Conservation (phyloP, 2,329 filamentous ascomycete species). For the Fusarium nanum region DNA sequence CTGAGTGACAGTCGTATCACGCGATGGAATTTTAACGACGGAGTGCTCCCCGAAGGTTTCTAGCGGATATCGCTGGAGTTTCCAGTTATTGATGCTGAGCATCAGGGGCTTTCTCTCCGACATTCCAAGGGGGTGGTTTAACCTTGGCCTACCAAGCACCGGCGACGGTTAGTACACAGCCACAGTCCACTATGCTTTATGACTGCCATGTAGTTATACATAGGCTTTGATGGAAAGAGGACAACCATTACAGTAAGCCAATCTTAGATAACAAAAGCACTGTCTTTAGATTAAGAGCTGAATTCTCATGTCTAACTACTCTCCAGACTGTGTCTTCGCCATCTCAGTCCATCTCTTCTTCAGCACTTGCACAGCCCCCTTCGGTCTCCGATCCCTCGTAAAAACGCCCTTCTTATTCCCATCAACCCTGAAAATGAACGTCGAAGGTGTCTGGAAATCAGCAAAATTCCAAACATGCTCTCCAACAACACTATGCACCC, state of each 20-base stretch:
- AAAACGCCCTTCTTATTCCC: conserved; percentile 38
- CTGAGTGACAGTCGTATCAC: neutral
- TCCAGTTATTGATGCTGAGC: too few species aligned
- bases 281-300: neutral
- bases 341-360: conserved; percentile 15
- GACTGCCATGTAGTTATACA: too few species aligned
- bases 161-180: fast-evolving
- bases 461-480: conserved; percentile 39
- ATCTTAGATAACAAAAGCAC: too few species aligned
- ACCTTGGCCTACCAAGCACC: fast-evolving
- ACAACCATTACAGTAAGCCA: too few species aligned
- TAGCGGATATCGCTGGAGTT: fast-evolving
- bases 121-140: fast-evolving
- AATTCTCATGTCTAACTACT: neutral
- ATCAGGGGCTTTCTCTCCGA: neutral
- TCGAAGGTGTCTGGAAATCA: conserved; percentile 26
- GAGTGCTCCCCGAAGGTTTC: neutral
- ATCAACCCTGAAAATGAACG: conserved; percentile 30
- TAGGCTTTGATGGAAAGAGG: too few species aligned
- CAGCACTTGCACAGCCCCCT: conserved; percentile 15
- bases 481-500: conserved; percentile 26
- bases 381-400: conserved; percentile 24
- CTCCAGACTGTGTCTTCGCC: neutral
- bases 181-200: too few species aligned
- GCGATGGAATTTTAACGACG: neutral